These are phyloP conservation scores for Zygosaccharomyces pseudorouxii DNA, from an alignment of 805 yeast species.

Conservation along the genomic window DNA sequence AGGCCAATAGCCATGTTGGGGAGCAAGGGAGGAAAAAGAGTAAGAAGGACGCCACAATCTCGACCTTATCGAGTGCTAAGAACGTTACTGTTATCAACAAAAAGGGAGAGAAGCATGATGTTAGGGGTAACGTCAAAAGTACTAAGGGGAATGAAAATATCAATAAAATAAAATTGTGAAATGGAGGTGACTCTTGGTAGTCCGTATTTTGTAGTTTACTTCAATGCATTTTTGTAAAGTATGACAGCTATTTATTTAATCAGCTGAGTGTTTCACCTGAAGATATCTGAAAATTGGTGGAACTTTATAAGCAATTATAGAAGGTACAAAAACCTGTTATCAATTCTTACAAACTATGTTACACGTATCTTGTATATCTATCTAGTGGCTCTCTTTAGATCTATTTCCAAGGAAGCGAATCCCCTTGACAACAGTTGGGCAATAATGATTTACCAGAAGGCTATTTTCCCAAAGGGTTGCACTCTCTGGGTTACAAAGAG, in stretches of 20 bases:
- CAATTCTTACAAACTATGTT: neutral
- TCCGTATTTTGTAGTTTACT: neutral
- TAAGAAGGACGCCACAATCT: constrained; percentile 59
- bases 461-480: constrained; percentile 89
- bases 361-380: constrained; percentile 2
- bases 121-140: constrained; percentile 60
- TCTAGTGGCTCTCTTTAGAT: constrained; percentile 25
- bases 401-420: constrained; percentile 41
- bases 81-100: constrained; percentile 75
- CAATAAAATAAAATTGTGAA: constrained; percentile 7
- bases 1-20: constrained; percentile 45
- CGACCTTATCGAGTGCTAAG: constrained; percentile 65
- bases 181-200: too few relatives aligned
- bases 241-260: neutral
- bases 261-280: neutral
- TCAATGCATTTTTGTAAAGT: neutral
- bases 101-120: constrained; percentile 70
- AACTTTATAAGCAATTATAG: neutral
- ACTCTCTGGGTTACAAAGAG: constrained; percentile 78
- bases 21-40: constrained; percentile 41
- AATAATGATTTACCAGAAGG: constrained; percentile 73
- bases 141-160: constrained; percentile 6
- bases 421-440: constrained; percentile 75
- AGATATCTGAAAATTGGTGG: neutral
- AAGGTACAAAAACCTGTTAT: neutral